These are phyloP conservation scores for Solanum sejunctum DNA, from an alignment of 257 asterid genomes.

Conservation along the genomic window DNA sequence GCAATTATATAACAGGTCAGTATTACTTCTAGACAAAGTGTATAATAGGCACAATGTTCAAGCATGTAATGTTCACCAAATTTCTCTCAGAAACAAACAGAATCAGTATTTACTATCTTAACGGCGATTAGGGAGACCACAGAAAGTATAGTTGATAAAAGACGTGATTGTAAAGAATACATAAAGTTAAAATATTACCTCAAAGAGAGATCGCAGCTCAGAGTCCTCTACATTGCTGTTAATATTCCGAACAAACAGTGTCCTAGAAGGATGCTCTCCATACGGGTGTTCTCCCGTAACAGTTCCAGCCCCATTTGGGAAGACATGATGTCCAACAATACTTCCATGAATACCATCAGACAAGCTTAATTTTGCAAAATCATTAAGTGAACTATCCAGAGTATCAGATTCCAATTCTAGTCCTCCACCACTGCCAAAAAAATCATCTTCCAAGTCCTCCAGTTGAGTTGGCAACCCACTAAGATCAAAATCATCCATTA, in stretches of 20 bases:
- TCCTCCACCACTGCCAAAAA: slow-evolving; percentile 95
- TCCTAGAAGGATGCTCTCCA: slow-evolving; percentile 98
- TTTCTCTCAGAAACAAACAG: background rate
- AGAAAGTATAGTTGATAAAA: background rate
- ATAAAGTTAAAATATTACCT: slow-evolving; percentile 31
- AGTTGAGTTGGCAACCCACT: slow-evolving; percentile 78
- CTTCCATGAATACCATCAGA: slow-evolving; percentile 39
- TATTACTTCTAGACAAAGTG: background rate
- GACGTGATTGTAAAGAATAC: background rate
- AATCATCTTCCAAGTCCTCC: slow-evolving; percentile 91
- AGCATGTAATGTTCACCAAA: background rate
- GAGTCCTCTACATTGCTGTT: slow-evolving; percentile 95
- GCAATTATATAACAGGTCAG: background rate
- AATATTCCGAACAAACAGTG: slow-evolving; percentile 85
- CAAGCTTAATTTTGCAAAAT: slow-evolving; percentile 36
- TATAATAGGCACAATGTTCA: background rate
- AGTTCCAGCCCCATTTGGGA: slow-evolving; percentile 43
- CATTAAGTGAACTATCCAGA: slow-evolving; percentile 39
- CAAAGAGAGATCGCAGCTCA: slow-evolving; percentile 77
- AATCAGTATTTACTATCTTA: background rate
- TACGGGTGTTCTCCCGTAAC: slow-evolving; percentile 90
- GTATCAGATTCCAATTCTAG: slow-evolving; percentile 60
- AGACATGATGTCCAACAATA: slow-evolving; percentile 27
- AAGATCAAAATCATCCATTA: slow-evolving; percentile 80
- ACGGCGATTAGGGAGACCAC: background rate